Evolutionary conservation across 2,329 filamentous ascomycete genomes (phyloP).

Genomic region (Onygenales sp.): DNA sequence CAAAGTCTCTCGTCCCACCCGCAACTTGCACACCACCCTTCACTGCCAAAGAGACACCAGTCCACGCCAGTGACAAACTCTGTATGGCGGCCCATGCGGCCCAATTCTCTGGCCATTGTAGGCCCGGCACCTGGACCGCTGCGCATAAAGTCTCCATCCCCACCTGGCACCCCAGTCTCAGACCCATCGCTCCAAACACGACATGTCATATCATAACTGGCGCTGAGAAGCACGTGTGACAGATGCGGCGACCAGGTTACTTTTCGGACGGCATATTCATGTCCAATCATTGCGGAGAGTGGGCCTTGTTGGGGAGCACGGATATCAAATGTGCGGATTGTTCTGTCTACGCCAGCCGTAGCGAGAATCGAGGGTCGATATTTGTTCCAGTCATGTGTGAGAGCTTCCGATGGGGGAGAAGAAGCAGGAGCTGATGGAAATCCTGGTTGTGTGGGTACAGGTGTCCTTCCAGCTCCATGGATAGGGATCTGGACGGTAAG

Average conservation of each 20-base stretch:
- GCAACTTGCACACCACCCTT: slow-evolving; percentile 89
- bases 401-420: slow-evolving; percentile 62
- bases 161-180: slow-evolving; percentile 21
- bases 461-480: slow-evolving; percentile 54
- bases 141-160: slow-evolving; percentile 30
- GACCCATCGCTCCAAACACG: slow-evolving; percentile 85
- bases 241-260: slow-evolving; percentile 90
- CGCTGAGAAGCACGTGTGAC: slow-evolving; percentile 76
- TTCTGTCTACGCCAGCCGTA: slow-evolving; percentile 77
- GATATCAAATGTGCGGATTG: slow-evolving; percentile 85
- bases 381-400: slow-evolving; percentile 99
- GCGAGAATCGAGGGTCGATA: slow-evolving; percentile 79
- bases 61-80: slow-evolving; percentile 95
- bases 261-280: slow-evolving; percentile 81
- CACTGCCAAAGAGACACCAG: slow-evolving; percentile 93
- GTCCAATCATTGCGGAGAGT: slow-evolving; percentile 64
- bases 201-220: slow-evolving; percentile 97
- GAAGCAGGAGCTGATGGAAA: slow-evolving; percentile 26
- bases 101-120: slow-evolving; percentile 59
- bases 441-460: slow-evolving; percentile 27
- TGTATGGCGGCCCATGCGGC: slow-evolving; percentile 83
- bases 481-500: slow-evolving; percentile 75
- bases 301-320: slow-evolving; percentile 65
- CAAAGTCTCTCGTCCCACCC: slow-evolving; percentile 90
- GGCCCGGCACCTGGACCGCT: slow-evolving; percentile 29